Base-by-base conservation (phyloP, 2,329 filamentous ascomycete species). In the Didymosphaeria variabile region DNA sequence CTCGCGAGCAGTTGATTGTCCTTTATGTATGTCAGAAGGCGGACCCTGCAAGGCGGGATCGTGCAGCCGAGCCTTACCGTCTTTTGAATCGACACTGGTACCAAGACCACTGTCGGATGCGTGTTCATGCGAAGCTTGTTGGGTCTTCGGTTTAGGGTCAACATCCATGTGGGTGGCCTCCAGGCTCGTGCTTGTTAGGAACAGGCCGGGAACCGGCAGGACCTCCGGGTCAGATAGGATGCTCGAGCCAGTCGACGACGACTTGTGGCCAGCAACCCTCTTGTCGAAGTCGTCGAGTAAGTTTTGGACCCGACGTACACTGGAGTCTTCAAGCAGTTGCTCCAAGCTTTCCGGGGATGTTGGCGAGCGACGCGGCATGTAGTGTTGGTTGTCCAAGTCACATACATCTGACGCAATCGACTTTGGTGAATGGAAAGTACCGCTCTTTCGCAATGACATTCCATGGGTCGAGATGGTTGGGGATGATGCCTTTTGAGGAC, bases 91-190 rank as follows among this genome's bases (percentile, higher is more conserved):
- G 72, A 97, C 85, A 45, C 93, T 97, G 46, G 92, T 91, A 55
- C 94, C 94, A 65, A 97, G 84, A 57, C 93, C 94, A 77, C 93
- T 97, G 81, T 97, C 94, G 17, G 92, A 95, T 61, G 87, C 87
- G 79, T 93, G 90, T 72, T 88, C 86, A 73, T 89, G 85, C 60
- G 68, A 67, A 69, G 60, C 72, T 46, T 83, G 84, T 62, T 72
- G 69, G 46, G 63, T 64, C 58, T 65, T 61, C 56, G 72, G 82
- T 81, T 73, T 88, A 60, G 66, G 65, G 73, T 77, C 77, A 61
- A 78, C 67, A 44, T 77, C 79, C 76, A 80, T 80, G 34, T 65
- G 74, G 54, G 75, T 72, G 50, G 65, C 60, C 60, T 76, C 70
- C 42, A 79, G 57, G 57, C 68, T 72, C 47, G 77, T 67, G 62